These are phyloP conservation scores for Trichoderma harzianum DNA, from an alignment of 2,329 filamentous ascomycete species.

Conservation along the genomic window DNA sequence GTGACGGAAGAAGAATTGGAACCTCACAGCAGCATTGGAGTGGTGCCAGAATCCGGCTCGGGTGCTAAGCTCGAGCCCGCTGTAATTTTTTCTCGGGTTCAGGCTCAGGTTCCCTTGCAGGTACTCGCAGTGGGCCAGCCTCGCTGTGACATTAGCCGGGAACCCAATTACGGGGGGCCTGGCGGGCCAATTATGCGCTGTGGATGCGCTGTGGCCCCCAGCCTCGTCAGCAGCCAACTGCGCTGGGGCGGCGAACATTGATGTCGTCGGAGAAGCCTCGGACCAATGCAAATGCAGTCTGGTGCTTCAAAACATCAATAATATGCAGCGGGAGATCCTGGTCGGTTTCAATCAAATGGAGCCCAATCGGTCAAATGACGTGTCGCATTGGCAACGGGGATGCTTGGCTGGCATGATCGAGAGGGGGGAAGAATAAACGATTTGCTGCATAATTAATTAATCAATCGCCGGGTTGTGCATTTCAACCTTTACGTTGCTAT, in stretches of 20 bases:
- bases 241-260: background rate
- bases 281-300: background rate
- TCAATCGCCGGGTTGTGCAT: background rate
- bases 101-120: background rate
- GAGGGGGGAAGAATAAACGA: background rate
- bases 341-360: slow-evolving; percentile 9
- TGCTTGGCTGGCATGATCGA: background rate
- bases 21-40: background rate
- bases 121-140: background rate
- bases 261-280: slow-evolving; percentile 5
- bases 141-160: slow-evolving; percentile 2
- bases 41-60: background rate
- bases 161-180: background rate
- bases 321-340: background rate
- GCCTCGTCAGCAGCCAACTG: slow-evolving; percentile 7
- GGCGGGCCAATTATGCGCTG: slow-evolving; percentile 3
- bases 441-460: background rate
- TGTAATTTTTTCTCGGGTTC: background rate
- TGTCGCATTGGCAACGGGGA: background rate
- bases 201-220: background rate
- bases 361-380: slow-evolving; percentile 6
- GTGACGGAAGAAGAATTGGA: background rate
- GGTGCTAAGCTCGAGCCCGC: background rate
- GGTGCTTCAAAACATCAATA: background rate
- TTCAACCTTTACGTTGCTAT: background rate